Base-by-base conservation (phyloP, 1,284 basidiomycete species). In the Stygiomarasmius scandens region DNA sequence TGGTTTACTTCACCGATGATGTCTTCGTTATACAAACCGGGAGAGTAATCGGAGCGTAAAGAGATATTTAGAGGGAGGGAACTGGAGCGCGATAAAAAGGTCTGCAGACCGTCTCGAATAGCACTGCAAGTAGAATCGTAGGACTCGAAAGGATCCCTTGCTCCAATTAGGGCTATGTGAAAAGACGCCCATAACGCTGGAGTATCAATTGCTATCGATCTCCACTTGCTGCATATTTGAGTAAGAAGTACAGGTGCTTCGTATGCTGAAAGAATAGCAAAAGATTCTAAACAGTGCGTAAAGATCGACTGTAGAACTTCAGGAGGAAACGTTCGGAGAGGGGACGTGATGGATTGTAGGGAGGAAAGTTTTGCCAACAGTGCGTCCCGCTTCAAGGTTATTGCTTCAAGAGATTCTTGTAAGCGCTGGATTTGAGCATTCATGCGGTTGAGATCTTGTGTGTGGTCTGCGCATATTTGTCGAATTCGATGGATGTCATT, bases 211-310 rank as follows among this genome's bases (percentile, higher is more conserved):
- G 45, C 48, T 16, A 55, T 49, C 9, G 54, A 41, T 23, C 54
- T 29, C 47, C 54, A 55, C 11, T 46, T 46, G 24, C 54, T 55
- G 25, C 54, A 55, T 14, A 55, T 41, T 10, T 34, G 54, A 5
- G 46, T 41, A 14, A 55, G 46, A 23, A 55, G 20, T 23, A 49
- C 46, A 20, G 54, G 54, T 20, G 46, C 23, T 41, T 55, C 34
- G 32, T 25, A 11, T 11, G 34, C 25, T 19, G 46, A 27, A n/a
- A 55, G 25, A 14, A 44, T 27, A 36, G 54, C 34, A 27, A 55
- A 55, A 8, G 32, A 14, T 27, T 43, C 24, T 8, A 55, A 24
- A 46, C 29, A 32, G 29, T 32, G 5, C 6, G 12, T 32, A 12
- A 32, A 32, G 5, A 32, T 32, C 29, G 12, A 12, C 29, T 32